Conservation (phyloP, 176 grass and related monocot species). For the Phragmites australis region DNA sequence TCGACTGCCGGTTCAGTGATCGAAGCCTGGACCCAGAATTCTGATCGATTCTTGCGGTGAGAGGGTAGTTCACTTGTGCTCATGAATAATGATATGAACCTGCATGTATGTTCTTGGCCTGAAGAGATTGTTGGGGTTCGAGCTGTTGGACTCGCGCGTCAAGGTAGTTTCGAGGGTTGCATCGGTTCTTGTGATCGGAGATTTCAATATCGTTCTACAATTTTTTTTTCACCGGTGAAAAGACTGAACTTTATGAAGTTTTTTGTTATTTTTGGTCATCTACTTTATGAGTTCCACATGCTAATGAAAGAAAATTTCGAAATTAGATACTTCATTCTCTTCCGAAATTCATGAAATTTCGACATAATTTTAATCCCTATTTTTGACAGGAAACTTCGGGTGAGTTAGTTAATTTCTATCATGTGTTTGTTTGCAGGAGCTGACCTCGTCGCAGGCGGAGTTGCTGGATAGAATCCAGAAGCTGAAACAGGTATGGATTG, state of each 20-base stretch:
- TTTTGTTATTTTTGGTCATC: too few species aligned
- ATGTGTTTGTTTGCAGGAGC: constrained; percentile 49
- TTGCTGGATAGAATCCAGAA: constrained; percentile 60
- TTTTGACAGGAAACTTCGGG: not conserved
- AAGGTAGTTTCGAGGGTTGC: not conserved
- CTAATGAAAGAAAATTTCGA: too few species aligned
- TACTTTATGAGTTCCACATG: too few species aligned
- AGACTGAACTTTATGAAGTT: too few species aligned
- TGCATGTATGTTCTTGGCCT: not conserved
- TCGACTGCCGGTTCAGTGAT: not conserved
- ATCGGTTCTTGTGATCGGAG: not conserved
- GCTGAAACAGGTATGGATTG: constrained; percentile 60
- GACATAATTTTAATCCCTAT: too few species aligned
- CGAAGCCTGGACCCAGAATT: not conserved
- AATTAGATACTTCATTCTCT: too few species aligned
- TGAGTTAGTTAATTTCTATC: not conserved
- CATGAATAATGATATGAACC: not conserved
- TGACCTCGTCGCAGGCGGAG: constrained; percentile 68
- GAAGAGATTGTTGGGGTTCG: constrained; percentile 34
- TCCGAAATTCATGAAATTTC: too few species aligned
- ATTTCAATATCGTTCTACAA: too few species aligned
- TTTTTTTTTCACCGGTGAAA: too few species aligned
- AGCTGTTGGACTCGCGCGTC: constrained; percentile 41
- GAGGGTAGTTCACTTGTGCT: not conserved
- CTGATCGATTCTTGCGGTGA: not conserved